Evolutionary conservation across 2,329 filamentous ascomycete species (phyloP).

Genomic region (Fusarium sp.): DNA sequence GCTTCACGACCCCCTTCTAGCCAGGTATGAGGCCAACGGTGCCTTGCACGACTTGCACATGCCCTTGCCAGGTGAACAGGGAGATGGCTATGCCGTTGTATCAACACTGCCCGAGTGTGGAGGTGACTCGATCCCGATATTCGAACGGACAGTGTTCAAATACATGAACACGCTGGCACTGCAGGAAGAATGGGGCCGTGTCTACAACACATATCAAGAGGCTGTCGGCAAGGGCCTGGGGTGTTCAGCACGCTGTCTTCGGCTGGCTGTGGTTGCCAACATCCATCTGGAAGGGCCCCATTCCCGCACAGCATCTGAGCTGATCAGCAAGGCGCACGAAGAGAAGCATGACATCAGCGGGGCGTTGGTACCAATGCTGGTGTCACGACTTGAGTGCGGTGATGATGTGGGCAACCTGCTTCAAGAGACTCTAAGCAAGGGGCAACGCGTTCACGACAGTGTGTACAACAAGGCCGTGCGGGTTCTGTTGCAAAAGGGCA

Average conservation of each 20-base stretch:
- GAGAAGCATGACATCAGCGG: conserved; percentile 57
- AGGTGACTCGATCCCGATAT: conserved; percentile 37
- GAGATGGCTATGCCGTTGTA: conserved; percentile 14
- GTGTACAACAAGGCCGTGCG: conserved; percentile 53
- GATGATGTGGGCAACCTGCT: conserved; percentile 45
- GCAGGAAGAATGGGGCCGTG: conserved; percentile 47
- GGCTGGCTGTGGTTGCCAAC: conserved; percentile 60
- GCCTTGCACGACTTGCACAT: conserved; percentile 38
- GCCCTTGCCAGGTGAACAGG: conserved; percentile 28
- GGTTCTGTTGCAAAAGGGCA: conserved; percentile 45
- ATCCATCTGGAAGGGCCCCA: conserved; percentile 49
- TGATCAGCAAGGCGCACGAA: conserved; percentile 55
- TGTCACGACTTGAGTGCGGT: conserved; percentile 52
- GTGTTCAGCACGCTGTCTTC: conserved; percentile 56
- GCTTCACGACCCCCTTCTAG: conserved; percentile 39
- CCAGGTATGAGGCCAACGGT: conserved; percentile 34
- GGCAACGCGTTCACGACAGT: conserved; percentile 49
- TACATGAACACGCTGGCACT: conserved; percentile 57
- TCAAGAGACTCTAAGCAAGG: conserved; percentile 42
- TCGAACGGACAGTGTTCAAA: conserved; percentile 39
- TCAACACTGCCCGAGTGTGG: conserved; percentile 27
- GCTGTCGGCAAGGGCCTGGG: conserved; percentile 45
- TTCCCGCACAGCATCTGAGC: conserved; percentile 49
- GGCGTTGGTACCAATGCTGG: conserved; percentile 55
- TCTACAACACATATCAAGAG: conserved; percentile 53